These are phyloP conservation scores for Ascochyta lentis DNA, from an alignment of 2,329 filamentous ascomycete species.

Conservation along the genomic window DNA sequence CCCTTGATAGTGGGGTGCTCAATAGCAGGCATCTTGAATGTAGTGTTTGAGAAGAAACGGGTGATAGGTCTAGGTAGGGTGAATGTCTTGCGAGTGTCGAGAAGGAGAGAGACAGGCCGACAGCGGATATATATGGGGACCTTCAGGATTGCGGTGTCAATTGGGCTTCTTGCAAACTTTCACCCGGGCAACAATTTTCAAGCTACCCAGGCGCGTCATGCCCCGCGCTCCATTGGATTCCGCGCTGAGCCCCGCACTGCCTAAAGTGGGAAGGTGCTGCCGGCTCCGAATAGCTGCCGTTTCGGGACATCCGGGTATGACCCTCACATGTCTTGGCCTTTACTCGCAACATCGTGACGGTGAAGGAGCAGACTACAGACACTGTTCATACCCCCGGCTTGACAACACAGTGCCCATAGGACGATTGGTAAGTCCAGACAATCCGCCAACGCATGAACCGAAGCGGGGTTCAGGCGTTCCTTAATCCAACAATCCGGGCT, in stretches of 20 bases:
- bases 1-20: constrained; percentile 79
- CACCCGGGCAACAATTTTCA: constrained; percentile 33
- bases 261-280: constrained; percentile 16
- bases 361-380: background rate
- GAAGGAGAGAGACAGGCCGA: constrained; percentile 19
- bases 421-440: background rate
- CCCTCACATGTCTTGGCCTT: background rate
- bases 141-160: constrained; percentile 32
- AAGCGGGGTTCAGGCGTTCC: constrained; percentile 10
- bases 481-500: constrained; percentile 1
- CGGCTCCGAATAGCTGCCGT: constrained; percentile 14
- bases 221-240: constrained; percentile 14
- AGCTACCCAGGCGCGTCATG: constrained; percentile 30
- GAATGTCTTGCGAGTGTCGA: constrained; percentile 10
- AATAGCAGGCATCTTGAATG: constrained; percentile 67
- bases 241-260: background rate
- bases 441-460: background rate
- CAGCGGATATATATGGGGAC: constrained; percentile 30
- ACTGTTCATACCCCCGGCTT: too few species aligned
- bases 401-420: background rate
- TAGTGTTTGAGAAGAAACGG: constrained; percentile 9
- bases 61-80: background rate
- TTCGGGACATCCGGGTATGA: background rate
- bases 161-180: constrained; percentile 28
- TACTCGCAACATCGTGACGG: background rate